Conservation (phyloP, 306 rosid species). For the Gastrolobium bilobum region DNA sequence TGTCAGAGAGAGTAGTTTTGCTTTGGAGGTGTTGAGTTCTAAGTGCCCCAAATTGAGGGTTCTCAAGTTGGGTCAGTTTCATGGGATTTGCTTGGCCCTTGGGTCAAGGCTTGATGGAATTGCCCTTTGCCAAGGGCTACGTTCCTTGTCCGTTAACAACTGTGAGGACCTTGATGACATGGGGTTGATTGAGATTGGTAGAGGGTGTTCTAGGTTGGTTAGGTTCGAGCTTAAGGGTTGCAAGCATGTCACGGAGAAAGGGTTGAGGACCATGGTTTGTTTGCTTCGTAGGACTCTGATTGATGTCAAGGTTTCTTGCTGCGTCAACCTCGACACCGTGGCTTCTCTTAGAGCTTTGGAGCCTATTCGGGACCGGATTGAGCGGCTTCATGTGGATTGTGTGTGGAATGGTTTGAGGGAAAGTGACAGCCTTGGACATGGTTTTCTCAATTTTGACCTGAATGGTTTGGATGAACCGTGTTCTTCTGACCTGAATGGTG, state of each 20-base stretch:
- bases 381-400: slow-evolving; percentile 85
- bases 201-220: slow-evolving; percentile 78
- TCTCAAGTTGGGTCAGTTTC: slow-evolving; percentile 84
- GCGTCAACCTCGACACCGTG: slow-evolving; percentile 67
- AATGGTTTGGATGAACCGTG: slow-evolving; percentile 42
- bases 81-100: slow-evolving; percentile 76
- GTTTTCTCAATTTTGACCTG: slow-evolving; percentile 51
- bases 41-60: slow-evolving; percentile 74
- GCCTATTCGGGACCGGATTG: slow-evolving; percentile 71
- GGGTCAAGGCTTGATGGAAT: slow-evolving; percentile 85
- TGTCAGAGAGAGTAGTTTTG: slow-evolving; percentile 73
- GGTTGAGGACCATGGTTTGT: slow-evolving; percentile 76
- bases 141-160: slow-evolving; percentile 70
- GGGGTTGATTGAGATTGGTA: slow-evolving; percentile 89
- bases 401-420: slow-evolving; percentile 69
- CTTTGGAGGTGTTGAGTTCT: slow-evolving; percentile 73
- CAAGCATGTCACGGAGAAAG: slow-evolving; percentile 70
- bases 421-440: slow-evolving; percentile 45
- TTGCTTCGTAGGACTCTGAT: slow-evolving; percentile 67
- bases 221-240: slow-evolving; percentile 81
- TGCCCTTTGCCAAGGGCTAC: slow-evolving; percentile 80
- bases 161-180: slow-evolving; percentile 84
- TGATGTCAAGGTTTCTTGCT: slow-evolving; percentile 75
- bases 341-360: slow-evolving; percentile 75
- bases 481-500: slow-evolving; percentile 12